These are phyloP conservation scores for Agrocybe pediades DNA, from an alignment of 768 basidiomycete species.

Conservation along the genomic window DNA sequence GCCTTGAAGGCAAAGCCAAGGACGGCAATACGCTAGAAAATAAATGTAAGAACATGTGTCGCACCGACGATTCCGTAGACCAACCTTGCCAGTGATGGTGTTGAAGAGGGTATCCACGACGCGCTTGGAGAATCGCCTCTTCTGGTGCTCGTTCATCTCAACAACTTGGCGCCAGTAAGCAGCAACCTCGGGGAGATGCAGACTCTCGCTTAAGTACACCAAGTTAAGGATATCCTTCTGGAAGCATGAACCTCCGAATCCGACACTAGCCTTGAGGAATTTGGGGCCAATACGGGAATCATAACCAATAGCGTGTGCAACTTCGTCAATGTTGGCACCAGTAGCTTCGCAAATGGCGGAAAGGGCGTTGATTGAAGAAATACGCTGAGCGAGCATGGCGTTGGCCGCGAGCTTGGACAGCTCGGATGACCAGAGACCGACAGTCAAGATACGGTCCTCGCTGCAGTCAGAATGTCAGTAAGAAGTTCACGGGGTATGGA, in stretches of 20 bases:
- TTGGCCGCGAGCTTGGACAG: slow-evolving; percentile 98
- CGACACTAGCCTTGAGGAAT: slow-evolving; percentile 94
- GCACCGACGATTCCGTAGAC: slow-evolving; percentile 17
- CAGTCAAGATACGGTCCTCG: slow-evolving; percentile 79
- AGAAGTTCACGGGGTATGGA: not conserved
- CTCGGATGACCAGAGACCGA: slow-evolving; percentile 98
- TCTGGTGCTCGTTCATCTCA: slow-evolving; percentile 99
- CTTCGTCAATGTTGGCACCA: slow-evolving; percentile 98
- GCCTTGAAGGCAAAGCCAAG: slow-evolving; percentile 99
- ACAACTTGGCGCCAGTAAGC: slow-evolving; percentile 98
- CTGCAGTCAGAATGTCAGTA: slow-evolving; percentile 34
- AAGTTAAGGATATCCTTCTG: slow-evolving; percentile 99
- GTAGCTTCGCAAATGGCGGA: slow-evolving; percentile 99
- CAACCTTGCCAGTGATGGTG: slow-evolving; percentile 92
- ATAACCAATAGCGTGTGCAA: slow-evolving; percentile 90
- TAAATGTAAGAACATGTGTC: slow-evolving; percentile 4
- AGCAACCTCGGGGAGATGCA: slow-evolving; percentile 95
- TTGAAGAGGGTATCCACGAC: slow-evolving; percentile 99
- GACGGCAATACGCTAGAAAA: slow-evolving; percentile 84
- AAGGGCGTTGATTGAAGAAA: slow-evolving; percentile 96
- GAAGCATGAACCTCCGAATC: slow-evolving; percentile 99
- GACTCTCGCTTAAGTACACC: slow-evolving; percentile 93
- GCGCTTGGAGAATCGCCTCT: slow-evolving; percentile 90
- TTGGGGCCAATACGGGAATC: slow-evolving; percentile 93
- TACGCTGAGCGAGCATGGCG: slow-evolving; percentile 98